These are phyloP conservation scores for Powellomyces hirtus DNA, from an alignment of 192 early-diverging fungal genomes.

Conservation along the genomic window DNA sequence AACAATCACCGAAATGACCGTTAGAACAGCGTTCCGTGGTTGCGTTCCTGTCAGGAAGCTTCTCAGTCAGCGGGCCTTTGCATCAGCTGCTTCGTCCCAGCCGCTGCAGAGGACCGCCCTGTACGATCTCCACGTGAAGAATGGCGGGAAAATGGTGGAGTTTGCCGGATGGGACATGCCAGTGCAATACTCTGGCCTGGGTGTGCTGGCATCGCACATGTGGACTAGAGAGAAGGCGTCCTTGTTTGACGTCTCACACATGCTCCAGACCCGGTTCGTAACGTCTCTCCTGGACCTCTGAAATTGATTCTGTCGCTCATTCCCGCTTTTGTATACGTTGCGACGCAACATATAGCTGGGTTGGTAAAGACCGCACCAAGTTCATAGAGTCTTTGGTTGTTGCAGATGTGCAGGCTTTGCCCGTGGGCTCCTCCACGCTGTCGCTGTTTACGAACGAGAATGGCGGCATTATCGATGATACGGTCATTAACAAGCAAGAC, in stretches of 20 bases:
- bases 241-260: conserved; percentile 97
- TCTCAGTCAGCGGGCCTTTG: background rate
- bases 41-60: background rate
- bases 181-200: conserved; percentile 80
- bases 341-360: conserved; percentile 67
- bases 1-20: background rate
- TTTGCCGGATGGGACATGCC: conserved; percentile 99
- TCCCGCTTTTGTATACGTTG: background rate
- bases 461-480: conserved; percentile 98
- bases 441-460: conserved; percentile 94
- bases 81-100: background rate
- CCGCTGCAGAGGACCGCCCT: conserved; percentile 72
- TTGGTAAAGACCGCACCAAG: conserved; percentile 79
- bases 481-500: conserved; percentile 84
- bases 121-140: conserved; percentile 86
- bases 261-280: conserved; percentile 85
- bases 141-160: conserved; percentile 95
- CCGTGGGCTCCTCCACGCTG: conserved; percentile 75
- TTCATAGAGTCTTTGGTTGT: conserved; percentile 90
- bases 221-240: conserved; percentile 86
- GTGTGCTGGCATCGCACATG: conserved; percentile 85
- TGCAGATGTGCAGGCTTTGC: conserved; percentile 79
- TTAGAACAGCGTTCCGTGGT: background rate
- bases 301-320: background rate
- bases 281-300: background rate